A percentile compares a stretch with the other conserved stretches of the same genome.
These are phyloP conservation scores for Quercus alba DNA, from an alignment of 306 rosid species.

Conservation along the genomic window DNA sequence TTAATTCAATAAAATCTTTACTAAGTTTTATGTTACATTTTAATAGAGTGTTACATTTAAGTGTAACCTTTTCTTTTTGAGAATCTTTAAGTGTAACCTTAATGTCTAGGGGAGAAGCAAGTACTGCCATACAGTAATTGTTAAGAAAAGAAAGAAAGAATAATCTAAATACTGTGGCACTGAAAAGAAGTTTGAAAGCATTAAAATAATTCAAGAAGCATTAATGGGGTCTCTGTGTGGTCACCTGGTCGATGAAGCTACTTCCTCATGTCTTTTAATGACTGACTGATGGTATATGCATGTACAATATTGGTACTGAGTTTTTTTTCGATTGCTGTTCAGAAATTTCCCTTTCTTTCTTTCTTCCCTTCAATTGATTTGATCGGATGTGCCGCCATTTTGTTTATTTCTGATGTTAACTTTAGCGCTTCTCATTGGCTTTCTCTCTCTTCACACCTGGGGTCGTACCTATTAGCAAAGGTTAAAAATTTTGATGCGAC, in stretches of 20 bases:
- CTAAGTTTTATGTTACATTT: too few relatives aligned
- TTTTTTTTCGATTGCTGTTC: conserved; percentile 7
- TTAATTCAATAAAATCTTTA: too few relatives aligned
- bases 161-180: background rate
- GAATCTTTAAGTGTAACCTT: too few relatives aligned
- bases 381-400: conserved; percentile 97
- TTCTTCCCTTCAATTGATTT: conserved; percentile 44
- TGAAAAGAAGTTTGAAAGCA: conserved; percentile 55
- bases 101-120: too few relatives aligned
- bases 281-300: conserved; percentile 59
- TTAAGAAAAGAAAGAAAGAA: background rate
- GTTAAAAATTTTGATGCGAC: conserved; percentile 28
- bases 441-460: conserved; percentile 4
- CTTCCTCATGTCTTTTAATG: conserved; percentile 38
- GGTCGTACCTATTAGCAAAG: conserved; percentile 24
- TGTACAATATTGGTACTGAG: conserved; percentile 27
- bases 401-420: conserved; percentile 33
- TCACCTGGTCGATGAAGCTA: conserved; percentile 34
- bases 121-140: too few relatives aligned
- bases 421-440: conserved; percentile 26
- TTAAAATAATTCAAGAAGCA: conserved; percentile 30
- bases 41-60: too few relatives aligned
- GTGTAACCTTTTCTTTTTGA: too few relatives aligned
- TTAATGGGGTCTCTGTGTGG: conserved; percentile 29
- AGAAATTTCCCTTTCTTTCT: conserved; percentile 9